A percentile compares a stretch with the other conserved stretches of the same genome.
These are phyloP conservation scores for Trichoderma asperellum DNA, from an alignment of 2,329 filamentous ascomycete genomes.

Conservation along the genomic window DNA sequence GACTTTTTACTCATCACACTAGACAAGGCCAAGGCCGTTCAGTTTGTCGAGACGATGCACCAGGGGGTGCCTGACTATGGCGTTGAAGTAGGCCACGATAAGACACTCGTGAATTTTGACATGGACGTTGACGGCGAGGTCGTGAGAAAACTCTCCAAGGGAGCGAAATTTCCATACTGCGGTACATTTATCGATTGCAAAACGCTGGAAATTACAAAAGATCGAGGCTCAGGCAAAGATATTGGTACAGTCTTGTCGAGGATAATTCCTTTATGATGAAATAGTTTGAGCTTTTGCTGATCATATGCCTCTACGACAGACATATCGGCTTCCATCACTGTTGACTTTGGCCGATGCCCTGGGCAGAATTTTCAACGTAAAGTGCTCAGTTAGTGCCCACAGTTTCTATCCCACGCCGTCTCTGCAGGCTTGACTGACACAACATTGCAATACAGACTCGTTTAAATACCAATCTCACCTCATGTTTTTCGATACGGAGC, in stretches of 20 bases:
- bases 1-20: constrained; percentile 90
- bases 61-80: constrained; percentile 78
- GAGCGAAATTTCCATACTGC: constrained; percentile 79
- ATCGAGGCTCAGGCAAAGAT: constrained; percentile 48
- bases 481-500: constrained; percentile 79
- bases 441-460: constrained; percentile 53
- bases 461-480: constrained; percentile 85
- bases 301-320: constrained; percentile 31
- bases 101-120: constrained; percentile 86
- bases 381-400: constrained; percentile 61
- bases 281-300: not conserved
- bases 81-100: constrained; percentile 73
- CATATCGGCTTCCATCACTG: constrained; percentile 73
- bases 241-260: not conserved
- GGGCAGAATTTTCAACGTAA: constrained; percentile 82
- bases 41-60: constrained; percentile 82
- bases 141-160: constrained; percentile 52
- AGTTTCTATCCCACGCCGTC: not conserved
- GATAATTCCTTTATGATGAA: not conserved
- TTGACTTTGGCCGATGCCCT: constrained; percentile 72
- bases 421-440: not conserved
- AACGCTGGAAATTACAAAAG: constrained; percentile 75
- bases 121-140: constrained; percentile 57
- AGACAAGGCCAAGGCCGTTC: constrained; percentile 64
- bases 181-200: constrained; percentile 75